Percentiles rank a stretch among this genome's conserved stretches.
Conservation (phyloP, 305 asterid species). For the Vinca major region DNA sequence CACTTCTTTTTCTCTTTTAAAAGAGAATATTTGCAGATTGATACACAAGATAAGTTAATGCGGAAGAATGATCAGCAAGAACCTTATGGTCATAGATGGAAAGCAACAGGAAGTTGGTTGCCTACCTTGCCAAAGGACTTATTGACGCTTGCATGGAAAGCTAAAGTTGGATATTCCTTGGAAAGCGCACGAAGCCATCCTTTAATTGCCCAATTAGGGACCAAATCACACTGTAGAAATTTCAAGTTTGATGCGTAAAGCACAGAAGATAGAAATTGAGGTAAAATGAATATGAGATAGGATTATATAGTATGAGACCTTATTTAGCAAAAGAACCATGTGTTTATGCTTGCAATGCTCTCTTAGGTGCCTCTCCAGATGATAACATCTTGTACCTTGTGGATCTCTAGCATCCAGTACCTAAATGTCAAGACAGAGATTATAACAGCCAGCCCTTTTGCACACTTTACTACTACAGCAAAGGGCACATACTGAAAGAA, state of each 20-base stretch:
- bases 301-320: slow-evolving; percentile 34
- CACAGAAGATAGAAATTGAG: not conserved
- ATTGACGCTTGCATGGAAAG: slow-evolving; percentile 88
- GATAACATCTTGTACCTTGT: slow-evolving; percentile 93
- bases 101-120: slow-evolving; percentile 5
- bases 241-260: slow-evolving; percentile 7
- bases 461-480: not conserved
- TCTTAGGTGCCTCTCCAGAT: slow-evolving; percentile 86
- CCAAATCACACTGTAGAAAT: slow-evolving; percentile 70
- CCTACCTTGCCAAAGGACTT: slow-evolving; percentile 95
- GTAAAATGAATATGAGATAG: not conserved
- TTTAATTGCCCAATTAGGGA: slow-evolving; percentile 92
- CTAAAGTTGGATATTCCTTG: slow-evolving; percentile 84
- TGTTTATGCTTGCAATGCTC: slow-evolving; percentile 89
- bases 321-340: slow-evolving; percentile 75
- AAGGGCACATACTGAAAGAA: not conserved
- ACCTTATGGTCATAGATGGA: not conserved
- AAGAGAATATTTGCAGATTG: not conserved
- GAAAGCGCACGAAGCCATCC: slow-evolving; percentile 88
- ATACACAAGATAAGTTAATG: not conserved
- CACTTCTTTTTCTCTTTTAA: not conserved
- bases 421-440: slow-evolving; percentile 29
- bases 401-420: slow-evolving; percentile 97
- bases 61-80: not conserved
- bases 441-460: slow-evolving; percentile 3